Conservation (phyloP, 2,329 filamentous ascomycete genomes). For the Colletotrichum theobromicola region DNA sequence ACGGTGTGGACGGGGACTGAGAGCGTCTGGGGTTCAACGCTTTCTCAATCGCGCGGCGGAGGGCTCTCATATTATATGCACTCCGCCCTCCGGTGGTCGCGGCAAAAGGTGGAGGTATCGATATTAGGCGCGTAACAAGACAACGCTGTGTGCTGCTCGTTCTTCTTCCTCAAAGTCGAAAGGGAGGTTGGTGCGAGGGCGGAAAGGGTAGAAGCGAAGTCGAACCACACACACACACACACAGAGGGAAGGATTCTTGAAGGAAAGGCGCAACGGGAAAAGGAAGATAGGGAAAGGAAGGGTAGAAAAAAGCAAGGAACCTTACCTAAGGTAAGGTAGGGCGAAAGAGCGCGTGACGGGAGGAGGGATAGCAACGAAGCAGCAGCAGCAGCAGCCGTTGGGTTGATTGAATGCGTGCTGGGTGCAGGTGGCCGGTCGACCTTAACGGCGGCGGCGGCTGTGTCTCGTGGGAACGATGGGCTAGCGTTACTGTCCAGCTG, state of each 20-base stretch:
- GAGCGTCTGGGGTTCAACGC: conserved; percentile 14
- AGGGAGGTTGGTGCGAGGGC: background rate
- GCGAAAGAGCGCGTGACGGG: conserved; percentile 1
- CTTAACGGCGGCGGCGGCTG: conserved; percentile 21
- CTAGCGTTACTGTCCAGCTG: conserved; percentile 10
- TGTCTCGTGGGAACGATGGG: conserved; percentile 14
- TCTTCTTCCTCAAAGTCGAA: background rate
- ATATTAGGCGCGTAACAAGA: background rate
- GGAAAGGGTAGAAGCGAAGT: background rate
- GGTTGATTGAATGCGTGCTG: background rate
- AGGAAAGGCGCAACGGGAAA: background rate
- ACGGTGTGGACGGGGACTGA: background rate
- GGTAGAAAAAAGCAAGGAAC: background rate
- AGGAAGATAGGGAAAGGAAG: background rate
- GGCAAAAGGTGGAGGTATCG: background rate
- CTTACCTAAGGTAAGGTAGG: background rate
- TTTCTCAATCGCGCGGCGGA: conserved; percentile 6
- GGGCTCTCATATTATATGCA: conserved; percentile 22
- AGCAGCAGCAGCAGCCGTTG: conserved; percentile 2
- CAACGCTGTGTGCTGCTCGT: background rate
- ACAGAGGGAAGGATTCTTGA: background rate
- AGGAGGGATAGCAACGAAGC: background rate
- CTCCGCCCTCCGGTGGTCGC: conserved; percentile 5
- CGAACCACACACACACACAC: background rate
- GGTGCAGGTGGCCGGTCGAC: background rate